Evolutionary conservation across 306 rosid genomes (phyloP).

Genomic region (Citrullus colocynthis): DNA sequence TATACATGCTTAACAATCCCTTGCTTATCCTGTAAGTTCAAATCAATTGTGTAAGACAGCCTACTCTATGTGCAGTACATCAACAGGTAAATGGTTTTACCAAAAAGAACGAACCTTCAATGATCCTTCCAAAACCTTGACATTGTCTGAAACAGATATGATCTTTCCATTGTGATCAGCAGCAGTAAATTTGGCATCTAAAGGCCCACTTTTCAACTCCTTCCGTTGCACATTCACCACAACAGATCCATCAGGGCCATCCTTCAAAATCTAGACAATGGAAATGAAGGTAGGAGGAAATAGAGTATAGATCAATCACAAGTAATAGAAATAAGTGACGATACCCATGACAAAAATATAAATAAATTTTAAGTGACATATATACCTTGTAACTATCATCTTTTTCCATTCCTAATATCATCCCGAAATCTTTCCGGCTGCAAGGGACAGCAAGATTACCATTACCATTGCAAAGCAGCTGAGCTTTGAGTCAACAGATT

Average conservation of each 20-base stretch:
- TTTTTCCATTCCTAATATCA: slow-evolving; percentile 66
- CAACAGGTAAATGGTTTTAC: slow-evolving; percentile 3
- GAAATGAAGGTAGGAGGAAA: neutral
- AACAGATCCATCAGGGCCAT: slow-evolving; percentile 49
- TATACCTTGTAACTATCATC: slow-evolving; percentile 76
- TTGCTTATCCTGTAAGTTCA: slow-evolving; percentile 64
- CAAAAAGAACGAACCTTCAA: slow-evolving; percentile 39
- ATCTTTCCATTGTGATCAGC: slow-evolving; percentile 51
- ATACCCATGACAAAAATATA: neutral
- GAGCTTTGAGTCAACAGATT: neutral
- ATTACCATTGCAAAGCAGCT: neutral
- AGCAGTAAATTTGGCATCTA: slow-evolving; percentile 65
- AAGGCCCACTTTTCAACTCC: slow-evolving; percentile 47
- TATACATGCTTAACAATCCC: slow-evolving; percentile 75
- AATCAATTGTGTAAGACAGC: slow-evolving; percentile 10
- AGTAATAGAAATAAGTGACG: neutral
- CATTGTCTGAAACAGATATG: slow-evolving; percentile 53
- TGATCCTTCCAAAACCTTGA: slow-evolving; percentile 64
- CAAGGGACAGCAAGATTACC: slow-evolving; percentile 16
- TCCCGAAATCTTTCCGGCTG: slow-evolving; percentile 87
- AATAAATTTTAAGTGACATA: slow-evolving; percentile 1
- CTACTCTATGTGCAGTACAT: slow-evolving; percentile 3
- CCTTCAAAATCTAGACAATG: slow-evolving; percentile 59
- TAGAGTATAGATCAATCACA: neutral
- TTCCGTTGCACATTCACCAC: slow-evolving; percentile 35